phyloP scores from a whole-genome alignment of 352 stramenopile species.

The Phytophthora aleatoria region DNA sequence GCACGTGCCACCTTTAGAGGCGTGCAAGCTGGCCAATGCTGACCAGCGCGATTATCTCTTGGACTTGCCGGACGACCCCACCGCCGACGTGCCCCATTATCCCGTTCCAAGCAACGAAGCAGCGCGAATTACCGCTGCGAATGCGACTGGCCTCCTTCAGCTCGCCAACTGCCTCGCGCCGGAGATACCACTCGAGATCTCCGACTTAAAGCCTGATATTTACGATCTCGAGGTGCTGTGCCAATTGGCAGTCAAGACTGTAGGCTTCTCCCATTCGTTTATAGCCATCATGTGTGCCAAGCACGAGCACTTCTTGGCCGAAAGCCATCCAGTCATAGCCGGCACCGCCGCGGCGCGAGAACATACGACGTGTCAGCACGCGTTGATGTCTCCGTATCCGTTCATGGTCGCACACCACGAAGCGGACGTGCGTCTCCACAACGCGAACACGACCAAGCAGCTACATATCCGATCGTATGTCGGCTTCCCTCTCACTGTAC shows the following conservation, averaged over 20 bases:
- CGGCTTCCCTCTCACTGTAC: constrained; percentile 49
- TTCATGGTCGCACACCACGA: constrained; percentile 57
- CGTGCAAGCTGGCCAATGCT: constrained; percentile 16
- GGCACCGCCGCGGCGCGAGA: constrained; percentile 40
- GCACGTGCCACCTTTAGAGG: constrained; percentile 10
- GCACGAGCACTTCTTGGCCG: constrained; percentile 45
- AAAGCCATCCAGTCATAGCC: constrained; percentile 24
- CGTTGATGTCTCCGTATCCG: constrained; percentile 51
- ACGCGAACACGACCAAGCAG: constrained; percentile 25
- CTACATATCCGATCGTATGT: constrained; percentile 58
- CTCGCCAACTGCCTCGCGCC: constrained; percentile 17
- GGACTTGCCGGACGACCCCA: constrained; percentile 14
- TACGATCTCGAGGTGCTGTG: constrained; percentile 58
- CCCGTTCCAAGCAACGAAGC: constrained; percentile 30
- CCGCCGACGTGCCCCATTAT: constrained; percentile 6
- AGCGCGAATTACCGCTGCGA: constrained; percentile 14
- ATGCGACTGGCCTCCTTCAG: constrained; percentile 7
- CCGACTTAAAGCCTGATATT: constrained; percentile 24
- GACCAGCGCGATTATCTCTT: constrained; percentile 8
- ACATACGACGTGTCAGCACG: constrained; percentile 58
- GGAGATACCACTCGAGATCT: constrained; percentile 1
- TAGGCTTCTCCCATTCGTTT: constrained; percentile 47
- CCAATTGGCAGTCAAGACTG: constrained; percentile 40
- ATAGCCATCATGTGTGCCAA: constrained; percentile 54
- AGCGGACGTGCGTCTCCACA: constrained; percentile 57